A percentile compares a stretch with the other conserved stretches of the same genome.
Conservation (phyloP, 768 basidiomycete genomes). For the Rhizopogon roseolus region DNA sequence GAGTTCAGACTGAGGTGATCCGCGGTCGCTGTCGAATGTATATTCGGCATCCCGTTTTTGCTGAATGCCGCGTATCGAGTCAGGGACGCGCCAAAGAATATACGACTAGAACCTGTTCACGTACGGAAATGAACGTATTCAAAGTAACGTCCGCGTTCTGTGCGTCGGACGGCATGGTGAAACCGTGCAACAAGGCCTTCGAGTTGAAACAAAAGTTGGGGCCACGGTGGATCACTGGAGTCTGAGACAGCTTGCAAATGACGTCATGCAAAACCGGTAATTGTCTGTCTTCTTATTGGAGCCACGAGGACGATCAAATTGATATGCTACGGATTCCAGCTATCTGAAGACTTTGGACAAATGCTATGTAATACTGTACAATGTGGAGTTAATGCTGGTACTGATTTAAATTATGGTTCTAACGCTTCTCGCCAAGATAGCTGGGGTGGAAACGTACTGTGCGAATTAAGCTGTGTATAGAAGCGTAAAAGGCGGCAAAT, state of each 20-base stretch:
- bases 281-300: not conserved
- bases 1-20: conserved; percentile 51
- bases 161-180: conserved; percentile 11
- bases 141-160: conserved; percentile 28
- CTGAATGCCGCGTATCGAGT: not conserved
- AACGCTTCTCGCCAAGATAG: too few species aligned
- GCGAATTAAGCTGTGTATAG: conserved; percentile 1
- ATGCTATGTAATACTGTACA: conserved; percentile 3
- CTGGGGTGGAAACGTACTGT: not conserved
- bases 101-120: conserved; percentile 3
- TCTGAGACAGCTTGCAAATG: too few species aligned
- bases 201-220: too few species aligned
- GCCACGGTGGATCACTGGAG: too few species aligned
- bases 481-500: not conserved
- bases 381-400: conserved; percentile 1
- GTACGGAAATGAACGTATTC: conserved; percentile 40
- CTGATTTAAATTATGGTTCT: not conserved
- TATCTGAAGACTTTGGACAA: not conserved
- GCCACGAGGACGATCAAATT: not conserved
- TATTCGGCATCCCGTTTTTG: conserved; percentile 41
- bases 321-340: not conserved
- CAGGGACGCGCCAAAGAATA: not conserved
- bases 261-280: not conserved
- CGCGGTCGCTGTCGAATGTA: conserved; percentile 59
- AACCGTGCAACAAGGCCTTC: conserved; percentile 11